Evolutionary conservation across 192 early-diverging fungal genomes (phyloP), one percentile per base, ranked within the genome.

Genomic region (Rhizoclosmatium globosum): DNA sequence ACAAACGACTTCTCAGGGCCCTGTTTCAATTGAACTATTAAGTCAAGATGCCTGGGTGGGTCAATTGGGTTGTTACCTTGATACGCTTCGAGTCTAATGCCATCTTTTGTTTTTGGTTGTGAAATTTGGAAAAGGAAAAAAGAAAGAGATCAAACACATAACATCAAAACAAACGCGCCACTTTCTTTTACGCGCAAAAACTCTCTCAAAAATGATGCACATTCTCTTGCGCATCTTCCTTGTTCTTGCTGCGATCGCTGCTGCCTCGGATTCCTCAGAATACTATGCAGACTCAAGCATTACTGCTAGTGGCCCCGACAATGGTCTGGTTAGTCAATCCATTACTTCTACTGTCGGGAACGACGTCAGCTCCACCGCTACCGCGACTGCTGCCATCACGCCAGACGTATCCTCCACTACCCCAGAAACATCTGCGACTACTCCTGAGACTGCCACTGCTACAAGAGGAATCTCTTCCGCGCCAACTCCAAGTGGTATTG

Each of bases 1-100:
- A 80, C 71, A 19, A 86, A 72, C n/a, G 82, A 82, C 70, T 82
- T 84, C 47, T 84, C 85, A 2, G 85, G 85, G 15, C 85, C 85
- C 85, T 86, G 72, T 53, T 13, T 31, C 31, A 31, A 31, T 31
- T 31, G 31, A 31, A 31, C 31, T 31, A 31, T 31, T 31, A 31
- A 31, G 31, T 31, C 0, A 31, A 31, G 31, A 31, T 31, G 31
- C 31, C 31, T 31, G 31, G 31, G 31, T 31, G 31, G 31, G 31
- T 31, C 31, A 31, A 31, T 31, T 31, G 31, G 31, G 31, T 31
- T 13, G 9, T 53, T 53, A 17, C 50, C 17, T 53, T 53, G 50
- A 53, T 53, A 13, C 50, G 50, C 17, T 17, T 7, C 50, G 50
- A 53, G 50, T 53, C 50, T 17, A 53, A 31, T 31, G 31, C 31